Evolutionary conservation across 106 monocot species (phyloP), one percentile per base, ranked within the genome.

Genomic region (Phalaenopsis equestris): DNA sequence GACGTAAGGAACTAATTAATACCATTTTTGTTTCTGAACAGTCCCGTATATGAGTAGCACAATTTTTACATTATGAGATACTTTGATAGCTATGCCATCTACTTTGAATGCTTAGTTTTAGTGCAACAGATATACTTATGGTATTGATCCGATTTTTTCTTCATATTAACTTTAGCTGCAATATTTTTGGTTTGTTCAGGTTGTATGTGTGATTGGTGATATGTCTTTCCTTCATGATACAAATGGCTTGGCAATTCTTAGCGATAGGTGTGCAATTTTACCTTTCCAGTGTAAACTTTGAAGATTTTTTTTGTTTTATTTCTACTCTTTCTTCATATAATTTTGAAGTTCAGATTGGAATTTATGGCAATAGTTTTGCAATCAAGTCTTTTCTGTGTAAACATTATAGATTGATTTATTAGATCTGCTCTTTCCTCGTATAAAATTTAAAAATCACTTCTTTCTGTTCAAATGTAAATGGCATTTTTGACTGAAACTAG

Each of bases 171-270:
- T 38, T 21, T 16, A 72, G 30, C 30, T 68, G 37, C 73, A 74
- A 23, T 64, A 48, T 88, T n/a, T 3, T 68, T 74, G 46, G 38
- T 75, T 72, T 46, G 82, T 17, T 76, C 87, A 97, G 97, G 94
- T 97, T 23, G 19, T 94, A 56, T 97, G 97, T 76, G 14, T 97
- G 79, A 73, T 97, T 83, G 97, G 97, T 80, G 97, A 97, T 88
- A 76, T 97, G 78, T 97, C 97, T 57, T 97, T 97, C 73, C 97
- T 97, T 85, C 97, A 97, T 84, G 97, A 97, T 84, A 94, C 97
- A 67, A 97, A 97, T 92, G 92, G 97, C 48, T 85, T 97, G 67
- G 83, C 92, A 41, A 84, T 97, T 76, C 86, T 97, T 36, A 97
- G 77, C 67, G 89, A 94, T 75, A 89, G 92, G 97, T 97, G 58